Percentiles rank a stretch among this genome's conserved stretches.
Evolutionary conservation across 2,329 filamentous ascomycete genomes (phyloP).

Genomic region (Colletotrichum tropicicola): DNA sequence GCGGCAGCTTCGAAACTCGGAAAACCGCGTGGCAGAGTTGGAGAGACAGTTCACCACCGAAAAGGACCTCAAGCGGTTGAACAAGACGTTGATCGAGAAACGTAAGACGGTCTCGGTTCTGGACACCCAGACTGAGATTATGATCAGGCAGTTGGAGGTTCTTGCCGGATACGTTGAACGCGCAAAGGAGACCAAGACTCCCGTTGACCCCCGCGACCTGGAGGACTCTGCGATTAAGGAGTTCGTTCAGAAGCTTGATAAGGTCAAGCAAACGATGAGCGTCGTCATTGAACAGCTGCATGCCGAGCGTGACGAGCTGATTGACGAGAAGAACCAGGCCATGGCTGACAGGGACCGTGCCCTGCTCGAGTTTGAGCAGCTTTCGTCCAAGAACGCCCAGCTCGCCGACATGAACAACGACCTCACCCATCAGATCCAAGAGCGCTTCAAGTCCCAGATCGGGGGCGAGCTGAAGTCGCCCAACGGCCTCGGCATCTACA

Average conservation of each 20-base stretch:
- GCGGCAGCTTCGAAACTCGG: conserved; percentile 81
- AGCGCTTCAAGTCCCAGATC: conserved; percentile 85
- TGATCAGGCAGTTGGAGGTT: conserved; percentile 90
- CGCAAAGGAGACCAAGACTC: conserved; percentile 83
- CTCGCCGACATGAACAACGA: conserved; percentile 96
- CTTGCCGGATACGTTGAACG: conserved; percentile 88
- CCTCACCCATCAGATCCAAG: conserved; percentile 92
- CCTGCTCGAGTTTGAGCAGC: conserved; percentile 92
- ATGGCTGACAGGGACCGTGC: conserved; percentile 90
- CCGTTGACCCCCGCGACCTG: conserved; percentile 81
- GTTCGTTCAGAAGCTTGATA: conserved; percentile 79
- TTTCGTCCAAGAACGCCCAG: conserved; percentile 94
- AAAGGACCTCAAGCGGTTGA: conserved; percentile 77
- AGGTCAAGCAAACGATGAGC: conserved; percentile 67
- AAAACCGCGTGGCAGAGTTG: conserved; percentile 87
- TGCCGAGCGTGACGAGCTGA: conserved; percentile 79
- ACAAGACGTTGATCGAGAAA: conserved; percentile 90
- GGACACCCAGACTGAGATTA: conserved; percentile 94
- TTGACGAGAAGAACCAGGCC: conserved; percentile 86
- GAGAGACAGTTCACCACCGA: conserved; percentile 78
- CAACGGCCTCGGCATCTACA: conserved; percentile 67
- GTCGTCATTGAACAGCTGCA: conserved; percentile 67
- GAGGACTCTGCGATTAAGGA: conserved; percentile 93
- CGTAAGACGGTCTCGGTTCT: conserved; percentile 94
- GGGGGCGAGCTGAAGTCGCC: conserved; percentile 56